phyloP scores from a whole-genome alignment of 2,329 filamentous ascomycete species.

The Fusarium secorum region DNA sequence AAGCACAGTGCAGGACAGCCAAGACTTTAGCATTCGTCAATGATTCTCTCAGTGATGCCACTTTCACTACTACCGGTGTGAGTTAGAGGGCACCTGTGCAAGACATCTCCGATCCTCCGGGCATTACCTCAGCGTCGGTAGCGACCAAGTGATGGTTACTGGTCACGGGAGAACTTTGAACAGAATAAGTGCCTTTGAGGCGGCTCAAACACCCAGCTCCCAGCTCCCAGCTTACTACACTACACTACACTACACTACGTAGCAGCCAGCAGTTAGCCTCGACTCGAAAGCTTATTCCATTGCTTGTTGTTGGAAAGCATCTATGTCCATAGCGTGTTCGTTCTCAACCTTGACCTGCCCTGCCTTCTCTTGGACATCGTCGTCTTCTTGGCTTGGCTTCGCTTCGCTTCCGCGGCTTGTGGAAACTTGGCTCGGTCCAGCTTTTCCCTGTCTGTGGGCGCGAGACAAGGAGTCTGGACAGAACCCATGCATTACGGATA shows the following conservation, averaged over 20 bases:
- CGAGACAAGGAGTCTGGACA: neutral
- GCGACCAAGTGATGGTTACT: neutral
- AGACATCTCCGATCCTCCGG: neutral
- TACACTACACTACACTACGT: neutral
- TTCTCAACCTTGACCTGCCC: too few species aligned
- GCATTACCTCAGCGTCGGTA: neutral
- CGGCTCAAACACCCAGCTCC: neutral
- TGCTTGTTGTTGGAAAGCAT: neutral
- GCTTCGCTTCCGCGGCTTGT: neutral
- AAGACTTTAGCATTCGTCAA: neutral
- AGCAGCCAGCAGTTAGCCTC: neutral
- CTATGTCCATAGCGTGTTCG: neutral
- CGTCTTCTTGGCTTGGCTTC: neutral
- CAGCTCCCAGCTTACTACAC: neutral
- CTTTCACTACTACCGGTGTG: neutral
- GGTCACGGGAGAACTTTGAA: constrained; percentile 6
- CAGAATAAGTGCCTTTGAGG: neutral
- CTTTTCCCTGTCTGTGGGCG: neutral
- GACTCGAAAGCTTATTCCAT: neutral
- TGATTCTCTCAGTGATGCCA: neutral
- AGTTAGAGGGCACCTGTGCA: neutral
- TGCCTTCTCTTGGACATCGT: neutral
- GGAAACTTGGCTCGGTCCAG: constrained; percentile 4
- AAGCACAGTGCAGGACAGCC: neutral
- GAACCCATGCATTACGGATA: constrained; percentile 1